Evolutionary conservation across 139 green algal genomes (phyloP), one percentile per base, ranked within the genome.

Genomic region (Auxenochlorella protothecoides): DNA sequence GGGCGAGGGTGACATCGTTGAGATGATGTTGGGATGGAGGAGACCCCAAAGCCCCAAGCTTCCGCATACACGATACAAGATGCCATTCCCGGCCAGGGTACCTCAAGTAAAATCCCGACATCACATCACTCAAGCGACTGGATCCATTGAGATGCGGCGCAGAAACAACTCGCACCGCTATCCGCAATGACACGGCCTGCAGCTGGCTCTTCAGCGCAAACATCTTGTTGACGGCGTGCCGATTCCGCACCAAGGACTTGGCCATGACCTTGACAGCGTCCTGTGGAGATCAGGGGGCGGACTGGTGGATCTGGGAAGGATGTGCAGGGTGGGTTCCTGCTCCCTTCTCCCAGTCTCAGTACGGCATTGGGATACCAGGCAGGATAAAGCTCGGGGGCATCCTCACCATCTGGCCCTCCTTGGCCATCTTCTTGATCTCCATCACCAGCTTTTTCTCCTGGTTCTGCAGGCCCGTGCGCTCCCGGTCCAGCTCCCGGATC

Each of bases 361-460:
- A 44, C 27, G 27, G 27, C 27, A 44, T 44, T 44, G 27, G 27
- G 27, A 44, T 44, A 1, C 27, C 27, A 44, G 27, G 27, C 27
- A 44, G 27, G 27, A 44, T 44, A 44, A 44, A 44, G 27, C 27
- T 44, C 27, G 27, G 27, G 27, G 27, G 10, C 10, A 70, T 7
- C 4, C 66, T 14, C 65, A 71, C 74, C 89, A 98, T 97, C 72
- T 99, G 95, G 4, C 88, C 87, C 72, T 96, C 82, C 77, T 97
- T 97, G 3, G 95, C 95, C 77, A 90, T 93, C 77, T 97, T 97
- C 76, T 98, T 98, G 52, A 99, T 99, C 72, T 99, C 95, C 3
- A 73, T 74, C 4, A 99, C 83, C 2, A 94, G 86, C 74, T 95
- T 95, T 78, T 97, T 97, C 72, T 95, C 89, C 71, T 87, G 80